phyloP scores from a whole-genome alignment of 2,329 filamentous ascomycete genomes.

The Botrytis fabae region DNA sequence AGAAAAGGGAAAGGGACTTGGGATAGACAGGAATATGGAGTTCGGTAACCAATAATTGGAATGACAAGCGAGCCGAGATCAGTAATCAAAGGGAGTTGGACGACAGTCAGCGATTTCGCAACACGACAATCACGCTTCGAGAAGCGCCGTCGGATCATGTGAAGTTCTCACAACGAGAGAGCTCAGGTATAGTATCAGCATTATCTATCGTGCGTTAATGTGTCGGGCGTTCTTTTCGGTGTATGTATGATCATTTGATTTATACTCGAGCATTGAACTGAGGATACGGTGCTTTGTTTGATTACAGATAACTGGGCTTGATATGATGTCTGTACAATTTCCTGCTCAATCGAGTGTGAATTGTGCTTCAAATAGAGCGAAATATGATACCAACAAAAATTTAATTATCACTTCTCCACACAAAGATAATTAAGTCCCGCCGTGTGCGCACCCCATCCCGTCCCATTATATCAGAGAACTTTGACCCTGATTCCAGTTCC shows the following conservation, averaged over 20 bases:
- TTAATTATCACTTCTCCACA: neutral
- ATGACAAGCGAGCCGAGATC: neutral
- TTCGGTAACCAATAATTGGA: neutral
- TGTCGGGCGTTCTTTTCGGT: neutral
- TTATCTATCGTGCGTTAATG: neutral
- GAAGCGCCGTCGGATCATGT: neutral
- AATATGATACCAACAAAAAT: neutral
- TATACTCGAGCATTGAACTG: neutral
- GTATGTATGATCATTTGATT: neutral
- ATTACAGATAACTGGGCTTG: neutral
- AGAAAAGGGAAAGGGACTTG: neutral
- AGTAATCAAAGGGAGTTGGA: neutral
- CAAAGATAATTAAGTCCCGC: neutral
- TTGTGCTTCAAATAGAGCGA: neutral
- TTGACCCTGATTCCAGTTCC: constrained; percentile 15
- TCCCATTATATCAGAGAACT: constrained; percentile 8
- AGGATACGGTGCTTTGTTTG: rapidly evolving
- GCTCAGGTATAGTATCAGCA: neutral
- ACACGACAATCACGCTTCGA: neutral
- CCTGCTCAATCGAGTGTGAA: neutral
- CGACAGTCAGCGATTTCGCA: neutral
- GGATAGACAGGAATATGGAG: neutral
- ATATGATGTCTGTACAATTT: neutral
- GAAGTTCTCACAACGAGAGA: rapidly evolving
- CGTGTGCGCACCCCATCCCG: rapidly evolving